These are phyloP conservation scores for Phyllosticta citribraziliensis DNA, from an alignment of 2,329 filamentous ascomycete species.

Conservation along the genomic window DNA sequence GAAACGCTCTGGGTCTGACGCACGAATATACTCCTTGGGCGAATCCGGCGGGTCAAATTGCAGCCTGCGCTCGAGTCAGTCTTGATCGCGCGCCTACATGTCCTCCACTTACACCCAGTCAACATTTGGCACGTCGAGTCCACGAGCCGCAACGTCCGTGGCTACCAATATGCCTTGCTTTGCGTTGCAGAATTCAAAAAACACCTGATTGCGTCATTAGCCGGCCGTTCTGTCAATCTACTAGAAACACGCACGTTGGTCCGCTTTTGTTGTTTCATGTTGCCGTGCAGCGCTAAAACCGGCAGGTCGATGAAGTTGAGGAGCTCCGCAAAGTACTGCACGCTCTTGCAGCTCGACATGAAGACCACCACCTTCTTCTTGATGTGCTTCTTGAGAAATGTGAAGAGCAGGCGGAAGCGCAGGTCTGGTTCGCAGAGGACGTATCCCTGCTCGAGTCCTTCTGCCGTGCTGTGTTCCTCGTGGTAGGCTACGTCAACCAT, in stretches of 20 bases:
- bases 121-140: slow-evolving; percentile 88
- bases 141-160: slow-evolving; percentile 91
- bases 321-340: slow-evolving; percentile 86
- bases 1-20: neutral
- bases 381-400: slow-evolving; percentile 81
- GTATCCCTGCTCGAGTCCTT: slow-evolving; percentile 91
- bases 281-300: slow-evolving; percentile 74
- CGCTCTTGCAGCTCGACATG: slow-evolving; percentile 62
- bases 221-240: neutral
- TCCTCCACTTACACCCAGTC: slow-evolving; percentile 65
- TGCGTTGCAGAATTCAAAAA: slow-evolving; percentile 91
- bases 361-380: slow-evolving; percentile 99
- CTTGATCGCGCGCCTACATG: neutral
- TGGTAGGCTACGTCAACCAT: slow-evolving; percentile 95
- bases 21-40: slow-evolving; percentile 61
- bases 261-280: slow-evolving; percentile 98
- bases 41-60: slow-evolving; percentile 94
- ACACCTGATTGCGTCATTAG: slow-evolving; percentile 29
- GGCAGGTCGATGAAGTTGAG: slow-evolving; percentile 96
- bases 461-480: slow-evolving; percentile 84
- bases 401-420: slow-evolving; percentile 87
- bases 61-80: slow-evolving; percentile 32
- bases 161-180: slow-evolving; percentile 82
- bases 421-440: slow-evolving; percentile 89
- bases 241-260: slow-evolving; percentile 58